Percentiles rank a stretch among this genome's conserved stretches.
These are phyloP conservation scores for Agapanthus africanus DNA, from an alignment of 106 monocot genomes.

Conservation along the genomic window DNA sequence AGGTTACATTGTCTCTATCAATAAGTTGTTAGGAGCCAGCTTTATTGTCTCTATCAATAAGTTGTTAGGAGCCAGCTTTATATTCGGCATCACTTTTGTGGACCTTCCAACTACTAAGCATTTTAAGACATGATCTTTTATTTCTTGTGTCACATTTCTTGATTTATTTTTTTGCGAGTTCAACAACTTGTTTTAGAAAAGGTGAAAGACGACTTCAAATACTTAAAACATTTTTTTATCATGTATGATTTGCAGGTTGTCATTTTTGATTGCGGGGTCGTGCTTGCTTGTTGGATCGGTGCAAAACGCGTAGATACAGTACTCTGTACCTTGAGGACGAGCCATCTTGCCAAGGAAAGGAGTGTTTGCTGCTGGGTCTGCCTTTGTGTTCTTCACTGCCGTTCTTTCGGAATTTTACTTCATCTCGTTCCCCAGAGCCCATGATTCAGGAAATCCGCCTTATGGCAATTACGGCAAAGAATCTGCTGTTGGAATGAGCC, in stretches of 20 bases:
- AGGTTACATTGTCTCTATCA: too few relatives aligned
- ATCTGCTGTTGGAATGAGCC: conserved; percentile 39
- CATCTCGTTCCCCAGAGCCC: conserved; percentile 48
- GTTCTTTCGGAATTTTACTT: conserved; percentile 63
- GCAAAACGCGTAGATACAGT: conserved; percentile 58
- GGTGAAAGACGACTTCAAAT: too few relatives aligned
- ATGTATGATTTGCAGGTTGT: conserved; percentile 64
- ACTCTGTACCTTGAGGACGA: conserved; percentile 16
- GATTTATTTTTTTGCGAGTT: too few relatives aligned
- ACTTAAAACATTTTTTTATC: too few relatives aligned
- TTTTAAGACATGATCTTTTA: too few relatives aligned
- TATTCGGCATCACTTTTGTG: too few relatives aligned
- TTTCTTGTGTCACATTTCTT: too few relatives aligned
- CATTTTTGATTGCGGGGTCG: conserved; percentile 74
- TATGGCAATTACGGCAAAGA: conserved; percentile 13
- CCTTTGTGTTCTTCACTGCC: conserved; percentile 79
- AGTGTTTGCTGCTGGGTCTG: conserved; percentile 75
- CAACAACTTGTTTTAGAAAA: too few relatives aligned
- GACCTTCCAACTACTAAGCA: too few relatives aligned
- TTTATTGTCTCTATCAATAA: too few relatives aligned
- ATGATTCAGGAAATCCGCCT: conserved; percentile 12
- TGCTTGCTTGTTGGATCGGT: conserved; percentile 82
- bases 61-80: too few relatives aligned
- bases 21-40: too few relatives aligned
- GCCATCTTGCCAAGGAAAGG: conserved; percentile 67